Base-by-base conservation (phyloP, 768 basidiomycete genomes). In the Termitomyces sp. region DNA sequence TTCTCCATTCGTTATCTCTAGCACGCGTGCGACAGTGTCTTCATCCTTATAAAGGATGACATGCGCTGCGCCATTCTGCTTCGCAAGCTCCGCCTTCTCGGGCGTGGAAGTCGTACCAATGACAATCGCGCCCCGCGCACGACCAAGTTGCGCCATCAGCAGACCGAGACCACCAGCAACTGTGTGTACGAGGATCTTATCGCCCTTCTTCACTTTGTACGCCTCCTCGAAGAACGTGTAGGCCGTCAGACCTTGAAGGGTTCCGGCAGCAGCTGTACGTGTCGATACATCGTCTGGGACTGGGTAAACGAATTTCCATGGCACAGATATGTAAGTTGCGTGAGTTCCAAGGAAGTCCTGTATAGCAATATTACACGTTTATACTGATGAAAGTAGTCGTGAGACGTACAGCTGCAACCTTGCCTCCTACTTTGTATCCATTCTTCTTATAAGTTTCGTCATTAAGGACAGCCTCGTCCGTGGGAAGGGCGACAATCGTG, bases 41-140 rank as follows among this genome's bases (percentile, higher is more conserved):
- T 92, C 90, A 48, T 80, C 76, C 12, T 81, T 82, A 72, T 93
- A 94, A 42, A 95, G 70, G 60, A 98, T 87, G 51, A 97, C 93
- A 68, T 96, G 86, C 68, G 91, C 85, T 0, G 93, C 92, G 12
- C 96, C 96, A 58, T 89, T 78, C 50, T 78, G 73, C 64, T 81
- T 88, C 4, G 93, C 96, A 37, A 95, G 69, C 52, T 81, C 83
- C 2, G 91, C 91, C 72, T 99, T 99, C 66, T 86, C 90, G 22
- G 76, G 69, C 0, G 89, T 91, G 2, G 94, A 96, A 2, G 92
- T 92, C 15, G 95, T 98, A 1, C 93, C 96, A 65, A 99, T 96
- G 27, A 98, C 91, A 9, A 84, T 88, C 1, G 91, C 95, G 6
- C 96, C 96, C 20, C 84, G 76, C 46, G 78, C 75, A 68, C 84